Evolutionary conservation across 2,329 filamentous ascomycete genomes (phyloP), one percentile per base, ranked within the genome.

Genomic region (Verticillium alfalfae): DNA sequence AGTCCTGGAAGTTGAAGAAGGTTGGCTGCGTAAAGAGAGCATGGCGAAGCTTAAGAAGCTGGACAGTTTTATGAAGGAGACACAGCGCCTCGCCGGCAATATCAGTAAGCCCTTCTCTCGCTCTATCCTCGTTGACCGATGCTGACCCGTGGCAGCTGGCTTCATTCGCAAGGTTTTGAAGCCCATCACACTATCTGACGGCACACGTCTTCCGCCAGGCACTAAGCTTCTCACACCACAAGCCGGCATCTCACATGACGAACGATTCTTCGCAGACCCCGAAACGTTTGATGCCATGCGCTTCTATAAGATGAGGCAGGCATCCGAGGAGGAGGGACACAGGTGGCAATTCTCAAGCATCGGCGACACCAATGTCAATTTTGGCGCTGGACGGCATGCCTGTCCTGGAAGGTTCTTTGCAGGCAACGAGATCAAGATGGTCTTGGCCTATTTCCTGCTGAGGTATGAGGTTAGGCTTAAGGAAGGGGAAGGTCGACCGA

Each of bases 351-450:
- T 80, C 62, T 78, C 77, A 3, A 75, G 76, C 49, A 70, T 79
- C 56, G 67, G 63, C 55, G 75, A 79, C 59, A 75, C 71, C 34
- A 78, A 79, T 63, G 73, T 79, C 66, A 78, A 79, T 64, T 82
- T 81, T 63, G 79, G 79, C 3, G 76, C 78, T 5, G 80, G 79
- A 41, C 76, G 76, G 64, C 78, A 81, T 63, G 78, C 80, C 3
- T 82, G 80, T 57, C 80, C 80, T 0, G 80, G 80, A 2, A 73
- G 80, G 12, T 82, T 81, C 70, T 80, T 81, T 65, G 79, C 78
- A 15, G 69, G 72, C 34, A 78, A 79, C 64, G 76, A 77, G 67
- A 76, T 81, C 64, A 81, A 81, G 71, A 71, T 80, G 65, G 68
- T 79, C 56, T 64, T 81, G 58, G 73, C 75, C 0, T 74, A 75